Base-by-base conservation (phyloP, 2,329 filamentous ascomycete genomes). In the Paracorniculantispora psalliotae region DNA sequence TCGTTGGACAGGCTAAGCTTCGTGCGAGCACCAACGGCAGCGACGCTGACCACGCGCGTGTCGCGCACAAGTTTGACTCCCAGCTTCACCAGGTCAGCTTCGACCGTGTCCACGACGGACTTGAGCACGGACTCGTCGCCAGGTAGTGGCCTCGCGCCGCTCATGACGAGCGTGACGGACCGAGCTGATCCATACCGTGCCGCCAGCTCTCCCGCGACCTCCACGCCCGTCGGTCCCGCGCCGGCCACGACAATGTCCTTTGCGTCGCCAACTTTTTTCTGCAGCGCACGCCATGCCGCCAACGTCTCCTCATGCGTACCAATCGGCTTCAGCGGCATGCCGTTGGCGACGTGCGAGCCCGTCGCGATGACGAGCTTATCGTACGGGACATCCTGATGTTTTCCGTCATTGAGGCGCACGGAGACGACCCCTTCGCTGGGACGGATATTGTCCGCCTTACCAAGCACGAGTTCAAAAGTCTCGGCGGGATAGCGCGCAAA, bases 351-450 rank as follows among this genome's bases (percentile, higher is more conserved):
- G 30, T 75, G 74, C n/a, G 81, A 73, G 15, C 81, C 81, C 0
- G 82, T 84, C 2, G 81, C 80, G 41, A 83, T 68, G 33, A 84
- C 74, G 8, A 84, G 73, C 26, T 82, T 76, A 66, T 82, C 76
- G 67, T 83, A 84, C 52, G 49, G 41, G 13, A 82, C 59, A 3
- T 66, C 65, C 23, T 71, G 71, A 54, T 66, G 60, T 4, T 44
- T 58, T 35, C 71, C 70, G n/a, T 66, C 62, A 10, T 69, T 67
- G 7, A 67, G 63, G 4, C 58, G 43, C 8, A 81, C 66, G 21
- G 71, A 70, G 48, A 81, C 72, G 4, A 69, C 70, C 59, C 73
- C 74, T 33, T 64, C 66, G 3, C 68, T 54, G 2, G 66, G 37
- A 26, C 74, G 66, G 53, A 79, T 69, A 4, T 55, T 63, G 46